Base-by-base conservation (phyloP, 352 stramenopile species). In the Pythium scleroteichum region DNA sequence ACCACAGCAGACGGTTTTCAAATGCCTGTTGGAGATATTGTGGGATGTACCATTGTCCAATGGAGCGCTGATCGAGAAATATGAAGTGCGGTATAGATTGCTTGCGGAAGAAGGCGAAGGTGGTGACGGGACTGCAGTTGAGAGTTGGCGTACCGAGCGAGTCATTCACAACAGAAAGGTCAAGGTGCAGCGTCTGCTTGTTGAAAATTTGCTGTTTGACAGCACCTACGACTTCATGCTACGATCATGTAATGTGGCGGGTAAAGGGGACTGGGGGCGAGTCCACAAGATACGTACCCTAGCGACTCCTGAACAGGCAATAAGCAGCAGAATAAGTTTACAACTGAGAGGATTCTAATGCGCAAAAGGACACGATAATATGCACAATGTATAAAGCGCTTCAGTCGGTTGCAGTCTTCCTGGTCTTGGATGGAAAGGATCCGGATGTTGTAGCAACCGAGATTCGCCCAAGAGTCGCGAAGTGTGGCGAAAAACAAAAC, bases 31-130 rank as follows among this genome's bases (percentile, higher is more conserved):
- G 23, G 68, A 74, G 24, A 42, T 81, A 40, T 62, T 56, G 40
- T 92, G 79, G 79, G 55, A 78, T 33, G 85, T 78, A 17, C 78
- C 78, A n/a, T 61, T 85, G 17, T 87, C 79, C 19, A 88, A 91
- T 29, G 82, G 81, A 40, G 78, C 71, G 14, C 71, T 88, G 45
- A 88, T 89, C 57, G 72, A 88, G 46, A 90, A 82, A 54, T 88
- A 87, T 66, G 81, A 91, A 64, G 59, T 87, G 17, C 79, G 79
- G 35, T 82, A 87, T 54, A 75, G 78, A 4, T 40, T 64, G 24
- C 33, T 84, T 39, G 62, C 62, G 9, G 47, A 64, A 33, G 78
- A 76, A 14, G 67, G 73, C 14, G 72, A 72, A 20, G 49, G 56
- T 9, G 52, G 73, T 32, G 27, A 59, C 13, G 59, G 46, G 17